Base-by-base conservation (phyloP, 371 early-diverging fungal species). In the Zopfochytrium polystomum region DNA sequence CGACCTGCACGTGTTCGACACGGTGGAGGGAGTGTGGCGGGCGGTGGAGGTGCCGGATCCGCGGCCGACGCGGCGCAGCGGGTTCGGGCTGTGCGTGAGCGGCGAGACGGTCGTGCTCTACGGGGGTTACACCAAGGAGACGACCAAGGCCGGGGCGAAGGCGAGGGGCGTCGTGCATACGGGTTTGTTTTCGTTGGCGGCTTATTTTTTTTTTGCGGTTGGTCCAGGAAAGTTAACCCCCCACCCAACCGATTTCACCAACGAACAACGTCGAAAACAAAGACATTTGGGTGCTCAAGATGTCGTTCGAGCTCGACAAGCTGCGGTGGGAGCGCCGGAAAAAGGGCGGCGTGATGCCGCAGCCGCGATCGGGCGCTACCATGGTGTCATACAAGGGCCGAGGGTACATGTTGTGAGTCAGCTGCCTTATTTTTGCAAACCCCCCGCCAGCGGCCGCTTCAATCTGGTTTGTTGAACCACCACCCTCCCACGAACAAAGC, bases 1-100 rank as follows among this genome's bases (percentile, higher is more conserved):
- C 49, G 87, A 86, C 60, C 69, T 83, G 22, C 80, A 81, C 76
- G 67, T 85, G 11, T 86, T 85, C 68, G 83, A 86, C 51, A 82
- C 80, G 0, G 57, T 62, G 23, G 79, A 81, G 18, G 83, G 78
- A 65, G 80, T 66, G 56, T 86, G 87, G 87, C 67, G 33, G 32
- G 80, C 81, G 51, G 65, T 82, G 11, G 84, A 84, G n/a, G 52
- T 80, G 3, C 75, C 79, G 0, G 81, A 79, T 1, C 74, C 78
- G 18, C 72, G 67, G 0, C 85, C 85, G 6, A 58, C 78, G 7
- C 76, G 79, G 18, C 67, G 87, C 2, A 80, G 81, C 1, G 87
- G 85, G 2, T 83, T 79, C 62, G 81, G 82, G 44, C 74, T 85
- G 38, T 66, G 83, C 32, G 70, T 79, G 11, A 65, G 76, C 6